phyloP scores from a whole-genome alignment of 495 filamentous ascomycete genomes.

The Bathelium albidoporum region DNA sequence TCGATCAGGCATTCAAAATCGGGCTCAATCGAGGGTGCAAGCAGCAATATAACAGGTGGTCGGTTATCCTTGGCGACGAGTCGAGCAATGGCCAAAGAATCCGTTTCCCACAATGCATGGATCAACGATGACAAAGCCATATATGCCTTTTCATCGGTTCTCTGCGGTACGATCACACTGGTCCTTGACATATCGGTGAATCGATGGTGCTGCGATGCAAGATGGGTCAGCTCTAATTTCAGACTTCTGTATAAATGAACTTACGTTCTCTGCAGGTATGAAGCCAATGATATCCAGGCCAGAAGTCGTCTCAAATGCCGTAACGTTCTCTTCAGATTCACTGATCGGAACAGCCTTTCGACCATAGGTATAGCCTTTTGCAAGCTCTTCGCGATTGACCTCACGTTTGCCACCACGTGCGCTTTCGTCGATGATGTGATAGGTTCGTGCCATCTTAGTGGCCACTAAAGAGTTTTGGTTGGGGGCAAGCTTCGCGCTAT shows the following conservation, averaged over 20 bases:
- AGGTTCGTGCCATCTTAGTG: conserved; percentile 64
- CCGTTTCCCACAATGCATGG: conserved; percentile 74
- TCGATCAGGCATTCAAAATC: conserved; percentile 86
- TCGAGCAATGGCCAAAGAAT: conserved; percentile 78
- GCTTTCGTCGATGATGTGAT: conserved; percentile 65
- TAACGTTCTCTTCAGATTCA: conserved; percentile 71
- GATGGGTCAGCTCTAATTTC: not conserved
- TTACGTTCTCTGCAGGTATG: conserved; percentile 60
- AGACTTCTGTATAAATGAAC: not conserved
- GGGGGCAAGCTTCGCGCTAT: conserved; percentile 37
- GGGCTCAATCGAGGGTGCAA: conserved; percentile 70
- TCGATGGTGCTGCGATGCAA: conserved; percentile 55
- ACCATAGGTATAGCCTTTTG: conserved; percentile 90
- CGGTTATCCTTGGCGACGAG: conserved; percentile 73
- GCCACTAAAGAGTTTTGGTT: conserved; percentile 42
- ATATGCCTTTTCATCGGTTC: conserved; percentile 59
- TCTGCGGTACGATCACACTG: conserved; percentile 62
- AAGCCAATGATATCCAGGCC: conserved; percentile 80
- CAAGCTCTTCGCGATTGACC: conserved; percentile 72
- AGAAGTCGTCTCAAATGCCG: conserved; percentile 64
- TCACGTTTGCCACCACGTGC: conserved; percentile 74
- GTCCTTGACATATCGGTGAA: conserved; percentile 76
- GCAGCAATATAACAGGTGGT: conserved; percentile 64
- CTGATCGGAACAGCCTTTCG: conserved; percentile 82
- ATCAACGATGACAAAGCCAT: conserved; percentile 85